Base-by-base conservation (phyloP, 306 rosid genomes). In the Hippophae gyantsensis region DNA sequence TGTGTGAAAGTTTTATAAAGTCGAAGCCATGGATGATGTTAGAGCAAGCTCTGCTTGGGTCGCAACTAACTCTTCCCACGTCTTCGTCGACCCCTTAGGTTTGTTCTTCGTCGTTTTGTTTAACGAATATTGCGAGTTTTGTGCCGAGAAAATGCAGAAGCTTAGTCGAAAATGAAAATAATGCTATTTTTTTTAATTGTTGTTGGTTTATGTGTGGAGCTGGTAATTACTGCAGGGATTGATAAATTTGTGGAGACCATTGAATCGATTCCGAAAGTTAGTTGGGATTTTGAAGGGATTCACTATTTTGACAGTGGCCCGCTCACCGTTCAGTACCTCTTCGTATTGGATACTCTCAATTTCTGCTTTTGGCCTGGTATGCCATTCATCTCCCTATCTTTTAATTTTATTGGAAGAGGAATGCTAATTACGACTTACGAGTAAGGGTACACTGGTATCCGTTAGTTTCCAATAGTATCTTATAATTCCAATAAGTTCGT, bases 361-460 rank as follows among this genome's bases (percentile, higher is more conserved):
- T 92, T 92, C 74, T 92, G 98, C 76, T 92, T 92, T 77, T 92
- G 96, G 98, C 96, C 96, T 41, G 98, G 98, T 92, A 76, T 14
- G 10, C 9, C 7, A 10, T 32, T 9, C 55, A 18, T 42, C 7
- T 32, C 50, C 7, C 11, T 43, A 32, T 25, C 9, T 9, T 1
- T 55, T 7, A 13, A 13, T 3, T 9, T 9, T 11, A 3, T 48
- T 48, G 12, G 6, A 9, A 3, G 6, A 48, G 18, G 12, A 2
- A 7, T 46, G 23, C 1, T 18, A 18, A 18, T 46, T 46, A 46
- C 11, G 49, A 12, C 8, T 46, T 46, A 46, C 11, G 11, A 7
- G 49, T 18, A 18, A 18, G 23, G 23, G 23, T 18, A 18, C 23
- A 18, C 23, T 18, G 23, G 23, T 18, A 1, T 18, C 23, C 23